Base-by-base conservation (phyloP, 73 alveolate genomes). In the Paramecium tetraurelia region DNA sequence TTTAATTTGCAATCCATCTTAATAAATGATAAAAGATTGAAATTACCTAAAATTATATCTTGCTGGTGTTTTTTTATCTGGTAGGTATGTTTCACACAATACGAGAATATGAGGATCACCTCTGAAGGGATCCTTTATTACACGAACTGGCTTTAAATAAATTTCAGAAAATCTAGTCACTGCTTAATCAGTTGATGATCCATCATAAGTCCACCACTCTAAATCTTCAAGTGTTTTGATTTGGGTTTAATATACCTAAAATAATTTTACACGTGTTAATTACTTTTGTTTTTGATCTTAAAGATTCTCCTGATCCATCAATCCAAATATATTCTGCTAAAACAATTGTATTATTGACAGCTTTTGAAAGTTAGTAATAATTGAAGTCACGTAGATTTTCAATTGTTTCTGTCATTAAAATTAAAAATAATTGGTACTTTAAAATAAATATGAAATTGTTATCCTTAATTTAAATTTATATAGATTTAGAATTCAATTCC, bases 141-240 rank as follows among this genome's bases (percentile, higher is more conserved):
- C 50, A 21, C 95, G 93, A 50, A 90, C 96, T 27, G 99, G 99
- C 93, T 95, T 94, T 58, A 97, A 89, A 41, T 93, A 92, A 35
- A 97, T 96, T 93, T 97, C 99, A 58, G 99, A 96, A 88, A 94
- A 89, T 63, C 94, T 96, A 38, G 99, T 98, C 16, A 80, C 93
- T n/a, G 99, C 99, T 92, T 97, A 96, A 33, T 93, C 88, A 80
- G 98, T 93, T 31, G 99, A 96, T 38, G 98, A 93, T 20, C 99
- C 99, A 92, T 97, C 99, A 85, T 96, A 97, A 59, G 97, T 97
- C 99, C 99, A 97, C 85, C 93, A 98, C 75, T 97, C 96, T 69
- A 96, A 77, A 57, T 95, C 97, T 14, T 71, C 93, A 44, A 97
- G 53, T 29, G 75, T 35, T 22, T 24, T 71, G 14, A 92, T 83